phyloP scores from a whole-genome alignment of 2,329 filamentous ascomycete genomes.

The Leptographium flavum region DNA sequence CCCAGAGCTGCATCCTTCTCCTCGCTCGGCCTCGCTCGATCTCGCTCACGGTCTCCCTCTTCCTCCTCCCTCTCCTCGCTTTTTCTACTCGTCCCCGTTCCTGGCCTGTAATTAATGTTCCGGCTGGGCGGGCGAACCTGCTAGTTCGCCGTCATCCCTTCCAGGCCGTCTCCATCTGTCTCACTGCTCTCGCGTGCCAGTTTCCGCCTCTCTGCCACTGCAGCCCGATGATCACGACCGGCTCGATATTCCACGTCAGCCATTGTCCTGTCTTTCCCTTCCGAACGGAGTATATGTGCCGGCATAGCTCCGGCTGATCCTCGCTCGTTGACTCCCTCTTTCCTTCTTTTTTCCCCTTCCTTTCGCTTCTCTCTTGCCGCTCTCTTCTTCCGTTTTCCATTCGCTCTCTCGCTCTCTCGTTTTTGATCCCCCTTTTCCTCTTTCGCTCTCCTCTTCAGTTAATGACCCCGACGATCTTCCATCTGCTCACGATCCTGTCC shows the following conservation, averaged over 20 bases:
- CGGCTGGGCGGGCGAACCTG: too few species aligned
- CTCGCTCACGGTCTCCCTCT: too few species aligned
- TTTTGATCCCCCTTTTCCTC: not conserved
- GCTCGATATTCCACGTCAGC: not conserved
- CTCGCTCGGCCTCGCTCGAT: too few species aligned
- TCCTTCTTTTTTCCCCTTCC: not conserved
- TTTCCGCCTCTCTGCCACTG: not conserved
- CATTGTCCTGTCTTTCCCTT: not conserved
- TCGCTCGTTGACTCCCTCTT: not conserved
- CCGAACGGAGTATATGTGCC: too few species aligned
- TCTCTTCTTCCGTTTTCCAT: not conserved
- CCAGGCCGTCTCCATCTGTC: too few species aligned
- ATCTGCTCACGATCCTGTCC: not conserved
- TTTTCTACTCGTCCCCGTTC: too few species aligned
- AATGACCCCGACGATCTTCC: not conserved
- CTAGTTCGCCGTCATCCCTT: too few species aligned
- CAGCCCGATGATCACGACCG: not conserved
- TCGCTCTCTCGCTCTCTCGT: not conserved
- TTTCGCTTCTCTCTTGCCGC: not conserved
- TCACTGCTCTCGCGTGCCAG: not conserved
- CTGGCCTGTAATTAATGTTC: too few species aligned
- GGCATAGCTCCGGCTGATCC: not conserved
- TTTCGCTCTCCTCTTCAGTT: not conserved
- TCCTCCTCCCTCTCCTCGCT: too few species aligned
- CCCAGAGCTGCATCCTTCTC: too few species aligned